Base-by-base conservation (phyloP, 108 stramenopile genomes). In the Fistulifera pelliculosa region DNA sequence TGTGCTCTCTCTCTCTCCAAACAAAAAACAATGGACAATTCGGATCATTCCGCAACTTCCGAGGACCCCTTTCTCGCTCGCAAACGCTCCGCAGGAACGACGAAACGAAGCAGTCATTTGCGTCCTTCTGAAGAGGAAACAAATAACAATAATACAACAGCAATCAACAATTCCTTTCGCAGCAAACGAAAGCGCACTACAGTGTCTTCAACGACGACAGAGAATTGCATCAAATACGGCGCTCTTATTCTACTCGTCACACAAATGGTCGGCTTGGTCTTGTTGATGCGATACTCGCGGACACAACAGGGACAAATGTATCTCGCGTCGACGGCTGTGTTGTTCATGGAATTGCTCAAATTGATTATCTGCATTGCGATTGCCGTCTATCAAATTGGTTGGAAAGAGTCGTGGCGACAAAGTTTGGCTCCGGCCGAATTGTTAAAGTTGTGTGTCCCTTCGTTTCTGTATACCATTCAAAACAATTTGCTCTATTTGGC, bases 401-500 rank as follows among this genome's bases (percentile, higher is more conserved):
- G 16, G 19, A 45, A 45, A 11, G 44, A 19, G 11, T 21, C 16
- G 19, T 19, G 16, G 16, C 44, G 16, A 6, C 44, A 45, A 45
- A 45, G 7, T 45, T 35, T 35, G 31, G 31, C 8, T 35, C 91
- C 91, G n/a, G 26, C 65, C 11, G 96, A 98, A 75, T 61, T 96
- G 54, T 31, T 87, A 41, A 96, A 94, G 58, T 83, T 99, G 5
- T 85, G 83, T 57, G 84, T 99, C n/a, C 98, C 97, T 15, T 94
- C 94, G 27, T 69, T 98, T 17, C 68, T 99, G 44, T 99, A 99
- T 69, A 87, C 80, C 0, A 58, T 98, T 6, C 99, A 99, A 69
- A 99, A 99, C 85, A 98, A 97, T 78, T 79, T 99, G 8, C 77
- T 99, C 7, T 97, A 96, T 60, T 53, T 91, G 45, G 97, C 99